Base-by-base conservation (phyloP, 495 filamentous ascomycete species). In the Sordaria brevicollis region DNA sequence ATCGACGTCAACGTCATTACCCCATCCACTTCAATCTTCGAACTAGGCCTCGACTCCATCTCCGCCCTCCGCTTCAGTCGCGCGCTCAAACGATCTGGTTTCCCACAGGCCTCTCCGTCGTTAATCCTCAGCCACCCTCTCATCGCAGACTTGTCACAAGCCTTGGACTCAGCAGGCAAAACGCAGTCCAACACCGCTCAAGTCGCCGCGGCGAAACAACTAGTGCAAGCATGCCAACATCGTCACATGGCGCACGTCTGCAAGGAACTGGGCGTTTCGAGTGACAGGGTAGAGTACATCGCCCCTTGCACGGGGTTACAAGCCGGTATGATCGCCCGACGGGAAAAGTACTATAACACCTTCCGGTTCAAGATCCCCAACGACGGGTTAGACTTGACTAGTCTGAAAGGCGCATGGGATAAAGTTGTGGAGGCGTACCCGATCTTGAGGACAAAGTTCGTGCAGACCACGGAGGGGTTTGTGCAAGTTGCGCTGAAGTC, bases 41-140 rank as follows among this genome's bases (percentile, higher is more conserved):
- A 95, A 67, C 80, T 96, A 2, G 93, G 93, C 0, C 81, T 94
- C 7, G 93, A 95, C 75, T 94, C 92, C 0, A 92, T 96, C 15
- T 91, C 91, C 0, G 89, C 90, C 3, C 87, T 93, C 29, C 85
- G 87, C 29, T 82, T 96, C 25, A 78, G 83, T 0, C 78, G 83
- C 0, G 73, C 72, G n/a, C 77, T 91, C 17, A 87, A 84, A 68
- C 76, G 81, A 13, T 75, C 78, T 1, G 87, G 89, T 0, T 85
- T 92, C 69, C 33, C 72, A 3, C 81, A 83, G 25, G 90, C 88
- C 2, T 85, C 84, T 29, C 84, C 89, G 17, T 88, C 91, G 0
- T 68, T 87, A 3, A 83, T 95, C 29, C 87, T 94, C 82, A 87
- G 84, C 68, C 82, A 92, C 73, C 84, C 88, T 10, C 15, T 75